Percentiles rank a stretch among this genome's conserved stretches.
Evolutionary conservation across 2,329 filamentous ascomycete genomes (phyloP).

Genomic region (Aureobasidium vineae): DNA sequence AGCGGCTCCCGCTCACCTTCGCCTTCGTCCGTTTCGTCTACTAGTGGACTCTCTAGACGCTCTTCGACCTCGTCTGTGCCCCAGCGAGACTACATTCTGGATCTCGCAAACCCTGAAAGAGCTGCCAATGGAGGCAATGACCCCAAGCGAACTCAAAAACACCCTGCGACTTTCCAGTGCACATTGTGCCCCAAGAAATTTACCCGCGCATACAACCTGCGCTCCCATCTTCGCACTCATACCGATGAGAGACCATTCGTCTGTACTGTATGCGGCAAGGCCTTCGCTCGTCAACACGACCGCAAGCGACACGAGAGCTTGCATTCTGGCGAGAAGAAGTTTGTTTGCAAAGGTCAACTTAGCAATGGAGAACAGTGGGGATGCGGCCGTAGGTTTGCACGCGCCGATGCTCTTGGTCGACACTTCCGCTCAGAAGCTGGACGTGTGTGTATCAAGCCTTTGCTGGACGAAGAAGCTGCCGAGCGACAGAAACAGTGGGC

Average conservation of each 20-base stretch:
- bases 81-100: slow-evolving; percentile 76
- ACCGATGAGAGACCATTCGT: slow-evolving; percentile 97
- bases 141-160: slow-evolving; percentile 87
- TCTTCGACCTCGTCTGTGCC: slow-evolving; percentile 49
- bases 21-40: slow-evolving; percentile 44
- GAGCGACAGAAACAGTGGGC: slow-evolving; percentile 74
- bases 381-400: slow-evolving; percentile 87
- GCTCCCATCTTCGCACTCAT: slow-evolving; percentile 92
- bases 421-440: slow-evolving; percentile 94
- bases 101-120: slow-evolving; percentile 83
- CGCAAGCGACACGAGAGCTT: slow-evolving; percentile 95
- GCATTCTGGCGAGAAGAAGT: slow-evolving; percentile 97
- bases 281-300: slow-evolving; percentile 95
- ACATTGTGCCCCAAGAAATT: slow-evolving; percentile 91
- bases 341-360: slow-evolving; percentile 90
- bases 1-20: slow-evolving; percentile 48
- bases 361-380: slow-evolving; percentile 85
- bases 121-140: slow-evolving; percentile 63
- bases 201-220: slow-evolving; percentile 92
- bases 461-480: slow-evolving; percentile 88
- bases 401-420: slow-evolving; percentile 82
- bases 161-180: slow-evolving; percentile 96
- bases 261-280: slow-evolving; percentile 94
- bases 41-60: slow-evolving; percentile 51
- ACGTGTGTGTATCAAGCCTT: slow-evolving; percentile 92